Conservation (phyloP, 73 alveolate genomes). For the Paraurostyla sp. region DNA sequence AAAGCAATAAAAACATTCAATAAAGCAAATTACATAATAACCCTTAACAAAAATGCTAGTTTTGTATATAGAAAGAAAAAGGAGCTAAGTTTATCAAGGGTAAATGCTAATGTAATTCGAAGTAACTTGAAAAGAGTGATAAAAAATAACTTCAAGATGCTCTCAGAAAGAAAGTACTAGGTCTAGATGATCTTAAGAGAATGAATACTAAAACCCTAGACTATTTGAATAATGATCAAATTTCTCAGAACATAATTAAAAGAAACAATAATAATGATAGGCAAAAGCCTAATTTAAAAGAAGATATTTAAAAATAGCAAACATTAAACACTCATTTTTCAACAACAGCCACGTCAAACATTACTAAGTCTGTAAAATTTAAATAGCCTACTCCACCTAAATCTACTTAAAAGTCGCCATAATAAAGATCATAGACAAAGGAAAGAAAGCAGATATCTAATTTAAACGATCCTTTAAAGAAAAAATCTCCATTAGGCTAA, state of each 20-base stretch:
- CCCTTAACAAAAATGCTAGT: neutral
- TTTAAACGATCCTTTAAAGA: too few species aligned
- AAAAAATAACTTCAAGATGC: neutral
- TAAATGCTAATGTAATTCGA: neutral
- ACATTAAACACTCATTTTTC: too few species aligned
- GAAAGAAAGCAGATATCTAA: too few species aligned
- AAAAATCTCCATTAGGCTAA: too few species aligned
- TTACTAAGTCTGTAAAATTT: too few species aligned
- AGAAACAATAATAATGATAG: neutral
- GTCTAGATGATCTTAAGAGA: constrained; percentile 19
- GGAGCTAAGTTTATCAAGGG: neutral
- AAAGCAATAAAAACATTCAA: too few species aligned
- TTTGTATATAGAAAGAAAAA: constrained; percentile 6
- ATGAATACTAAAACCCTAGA: constrained; percentile 24
- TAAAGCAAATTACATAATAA: neutral
- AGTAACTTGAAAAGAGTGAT: neutral
- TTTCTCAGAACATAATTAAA: neutral
- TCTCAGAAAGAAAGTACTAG: neutral
- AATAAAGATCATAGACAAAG: too few species aligned
- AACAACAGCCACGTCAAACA: too few species aligned
- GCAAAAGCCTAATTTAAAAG: neutral
- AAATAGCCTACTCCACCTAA: too few species aligned
- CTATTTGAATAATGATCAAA: neutral
- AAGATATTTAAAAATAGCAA: too few species aligned
- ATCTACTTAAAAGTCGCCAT: too few species aligned